Evolutionary conservation across 164 flowering plant genomes (phyloP).

Genomic region (Tinospora cordifolia): DNA sequence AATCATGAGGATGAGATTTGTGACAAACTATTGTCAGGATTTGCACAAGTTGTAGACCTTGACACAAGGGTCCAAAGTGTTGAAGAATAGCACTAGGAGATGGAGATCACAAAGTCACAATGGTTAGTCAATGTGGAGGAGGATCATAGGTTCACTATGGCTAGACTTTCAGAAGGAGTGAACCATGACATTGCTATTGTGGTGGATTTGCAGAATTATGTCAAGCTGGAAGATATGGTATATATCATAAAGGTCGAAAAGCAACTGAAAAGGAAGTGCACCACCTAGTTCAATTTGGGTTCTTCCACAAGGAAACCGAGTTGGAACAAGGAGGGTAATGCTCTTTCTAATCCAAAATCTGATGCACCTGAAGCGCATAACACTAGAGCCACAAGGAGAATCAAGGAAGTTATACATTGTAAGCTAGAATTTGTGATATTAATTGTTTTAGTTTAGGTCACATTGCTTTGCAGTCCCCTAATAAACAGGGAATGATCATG

Average conservation of each 20-base stretch:
- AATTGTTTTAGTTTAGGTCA: slow-evolving; percentile 14
- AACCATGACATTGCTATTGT: slow-evolving; percentile 10
- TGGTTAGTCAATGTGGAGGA: slow-evolving; percentile 15
- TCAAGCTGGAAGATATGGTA: too few species aligned
- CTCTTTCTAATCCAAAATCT: background rate
- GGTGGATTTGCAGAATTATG: background rate
- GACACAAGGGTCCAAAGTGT: slow-evolving; percentile 10
- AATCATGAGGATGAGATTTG: background rate
- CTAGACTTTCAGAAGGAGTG: slow-evolving; percentile 3
- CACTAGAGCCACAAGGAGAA: background rate
- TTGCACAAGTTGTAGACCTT: slow-evolving; percentile 6
- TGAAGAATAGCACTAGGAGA: slow-evolving; percentile 15
- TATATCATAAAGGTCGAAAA: slow-evolving; percentile 1
- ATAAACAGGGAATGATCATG: background rate
- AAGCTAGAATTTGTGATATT: slow-evolving; percentile 6
- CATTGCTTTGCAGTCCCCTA: background rate
- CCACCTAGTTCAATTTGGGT: background rate
- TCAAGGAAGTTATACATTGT: background rate
- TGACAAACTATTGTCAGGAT: slow-evolving; percentile 1
- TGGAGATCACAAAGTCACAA: slow-evolving; percentile 10
- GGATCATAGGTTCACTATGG: slow-evolving; percentile 15
- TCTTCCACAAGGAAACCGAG: slow-evolving; percentile 1
- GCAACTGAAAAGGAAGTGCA: slow-evolving; percentile 9
- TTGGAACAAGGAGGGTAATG: slow-evolving; percentile 3
- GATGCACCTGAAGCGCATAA: background rate